A percentile compares a stretch with the other conserved stretches of the same genome.
Evolutionary conservation across 129 eudicot genomes (phyloP).

Genomic region (Flaveria robusta): DNA sequence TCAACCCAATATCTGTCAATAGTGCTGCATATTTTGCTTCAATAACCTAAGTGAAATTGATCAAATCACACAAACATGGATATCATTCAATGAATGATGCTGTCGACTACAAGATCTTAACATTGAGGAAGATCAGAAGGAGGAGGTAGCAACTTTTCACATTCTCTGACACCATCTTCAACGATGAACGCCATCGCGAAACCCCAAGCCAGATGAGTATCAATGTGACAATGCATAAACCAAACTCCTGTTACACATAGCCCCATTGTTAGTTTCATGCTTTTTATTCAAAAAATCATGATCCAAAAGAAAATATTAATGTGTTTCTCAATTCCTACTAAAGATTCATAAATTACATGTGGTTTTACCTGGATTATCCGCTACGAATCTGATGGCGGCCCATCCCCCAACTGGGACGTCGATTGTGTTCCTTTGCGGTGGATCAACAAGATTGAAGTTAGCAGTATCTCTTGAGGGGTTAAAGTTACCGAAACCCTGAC

Average conservation of each 20-base stretch:
- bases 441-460: constrained; percentile 66
- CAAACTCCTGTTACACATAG: constrained; percentile 29
- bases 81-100: not conserved
- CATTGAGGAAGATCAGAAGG: constrained; percentile 72
- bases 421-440: constrained; percentile 65
- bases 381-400: constrained; percentile 68
- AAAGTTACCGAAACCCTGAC: constrained; percentile 74
- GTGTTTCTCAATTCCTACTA: not conserved
- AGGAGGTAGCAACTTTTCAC: constrained; percentile 58
- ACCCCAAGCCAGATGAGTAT: constrained; percentile 78
- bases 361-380: constrained; percentile 73
- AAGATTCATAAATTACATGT: constrained; percentile 8
- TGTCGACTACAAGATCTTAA: constrained; percentile 32
- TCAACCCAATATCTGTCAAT: constrained; percentile 5
- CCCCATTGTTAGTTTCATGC: not conserved
- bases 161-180: constrained; percentile 61
- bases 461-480: constrained; percentile 56
- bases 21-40: constrained; percentile 12
- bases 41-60: constrained; percentile 18
- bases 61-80: not conserved
- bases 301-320: no score
- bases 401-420: constrained; percentile 76
- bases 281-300: not conserved
- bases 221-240: constrained; percentile 39
- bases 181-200: constrained; percentile 70